These are phyloP conservation scores for Sporobolomyces phaffii DNA, from an alignment of 768 basidiomycete species.

Conservation along the genomic window DNA sequence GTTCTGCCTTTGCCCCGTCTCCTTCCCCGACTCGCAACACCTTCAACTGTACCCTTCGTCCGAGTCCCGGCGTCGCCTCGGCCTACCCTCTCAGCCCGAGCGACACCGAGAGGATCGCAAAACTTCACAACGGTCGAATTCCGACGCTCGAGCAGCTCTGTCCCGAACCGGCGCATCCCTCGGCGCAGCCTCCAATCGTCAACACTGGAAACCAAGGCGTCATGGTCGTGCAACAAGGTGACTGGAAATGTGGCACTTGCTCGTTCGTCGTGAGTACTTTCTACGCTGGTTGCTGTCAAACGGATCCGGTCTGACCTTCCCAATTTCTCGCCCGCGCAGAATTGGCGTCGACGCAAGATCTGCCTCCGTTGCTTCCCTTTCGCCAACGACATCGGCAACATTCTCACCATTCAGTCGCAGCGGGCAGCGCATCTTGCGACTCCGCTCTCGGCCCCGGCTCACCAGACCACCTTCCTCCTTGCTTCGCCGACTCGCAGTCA, in stretches of 20 bases:
- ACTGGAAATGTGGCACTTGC: conserved; percentile 34
- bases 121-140: conserved; percentile 30
- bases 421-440: conserved; percentile 26
- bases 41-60: neutral
- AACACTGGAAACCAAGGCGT: conserved; percentile 34
- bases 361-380: conserved; percentile 36
- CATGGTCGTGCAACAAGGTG: conserved; percentile 34
- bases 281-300: neutral
- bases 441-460: neutral
- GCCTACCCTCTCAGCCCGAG: conserved; percentile 16
- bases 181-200: conserved; percentile 20
- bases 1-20: neutral
- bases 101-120: conserved; percentile 26
- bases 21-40: neutral
- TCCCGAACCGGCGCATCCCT: neutral
- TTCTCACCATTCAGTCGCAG: conserved; percentile 35
- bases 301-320: neutral
- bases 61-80: no score
- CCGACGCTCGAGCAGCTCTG: conserved; percentile 28
- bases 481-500: neutral
- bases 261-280: conserved; percentile 11
- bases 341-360: conserved; percentile 36
- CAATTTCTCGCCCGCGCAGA: neutral
- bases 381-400: conserved; percentile 36
- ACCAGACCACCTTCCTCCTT: conserved; percentile 11